Evolutionary conservation across 2,329 filamentous ascomycete species (phyloP).

Genomic region (Nothopassalora personata): DNA sequence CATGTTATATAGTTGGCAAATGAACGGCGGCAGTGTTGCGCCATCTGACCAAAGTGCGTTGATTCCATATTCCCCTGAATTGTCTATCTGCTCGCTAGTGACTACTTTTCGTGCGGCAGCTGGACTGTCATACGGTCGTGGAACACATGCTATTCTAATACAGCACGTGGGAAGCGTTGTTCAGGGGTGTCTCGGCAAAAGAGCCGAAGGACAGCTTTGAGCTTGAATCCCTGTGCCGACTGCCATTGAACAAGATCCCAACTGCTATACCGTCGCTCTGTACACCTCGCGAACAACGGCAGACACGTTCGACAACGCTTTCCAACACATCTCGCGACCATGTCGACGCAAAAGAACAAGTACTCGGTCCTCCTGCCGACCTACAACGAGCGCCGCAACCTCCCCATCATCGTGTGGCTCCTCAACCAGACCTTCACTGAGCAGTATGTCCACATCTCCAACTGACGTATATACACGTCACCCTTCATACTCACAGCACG

Average conservation of each 20-base stretch:
- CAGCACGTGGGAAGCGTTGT: neutral
- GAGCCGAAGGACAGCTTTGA: neutral
- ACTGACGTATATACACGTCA: no score
- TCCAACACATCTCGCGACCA: constrained; percentile 12
- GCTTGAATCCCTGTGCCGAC: neutral
- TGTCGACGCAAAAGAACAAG: constrained; percentile 63
- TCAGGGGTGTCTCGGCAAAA: neutral
- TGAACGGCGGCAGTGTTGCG: neutral
- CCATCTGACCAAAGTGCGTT: neutral
- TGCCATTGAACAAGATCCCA: constrained; percentile 1
- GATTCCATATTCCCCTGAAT: neutral
- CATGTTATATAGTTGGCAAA: neutral
- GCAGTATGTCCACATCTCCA: constrained; percentile 53
- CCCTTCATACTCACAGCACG: neutral
- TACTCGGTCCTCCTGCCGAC: constrained; percentile 97
- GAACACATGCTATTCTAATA: neutral
- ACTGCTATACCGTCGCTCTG: constrained; percentile 14
- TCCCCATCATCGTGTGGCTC: constrained; percentile 93
- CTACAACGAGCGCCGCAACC: constrained; percentile 96
- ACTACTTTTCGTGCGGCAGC: no score
- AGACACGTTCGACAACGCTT: neutral
- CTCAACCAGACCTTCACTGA: constrained; percentile 87
- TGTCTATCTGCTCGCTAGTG: no score
- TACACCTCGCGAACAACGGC: neutral
- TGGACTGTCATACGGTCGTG: no score